phyloP scores from a whole-genome alignment of 2,329 filamentous ascomycete genomes.

The Nemania sp. region DNA sequence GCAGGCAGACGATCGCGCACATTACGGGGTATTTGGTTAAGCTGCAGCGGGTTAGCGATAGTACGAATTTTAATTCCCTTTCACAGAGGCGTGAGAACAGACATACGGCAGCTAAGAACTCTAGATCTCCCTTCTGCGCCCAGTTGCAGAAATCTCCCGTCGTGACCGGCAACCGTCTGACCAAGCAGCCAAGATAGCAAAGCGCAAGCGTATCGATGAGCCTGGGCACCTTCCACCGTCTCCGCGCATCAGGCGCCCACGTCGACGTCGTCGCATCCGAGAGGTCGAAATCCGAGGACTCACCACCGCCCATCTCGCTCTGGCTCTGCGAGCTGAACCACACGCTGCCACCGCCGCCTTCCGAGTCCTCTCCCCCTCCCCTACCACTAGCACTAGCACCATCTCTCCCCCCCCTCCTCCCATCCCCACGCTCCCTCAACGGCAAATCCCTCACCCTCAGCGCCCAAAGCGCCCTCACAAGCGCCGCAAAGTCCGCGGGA shows the following conservation, averaged over 20 bases:
- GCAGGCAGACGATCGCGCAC: constrained; percentile 75
- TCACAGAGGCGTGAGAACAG: neutral
- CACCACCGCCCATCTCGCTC: constrained; percentile 45
- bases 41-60: constrained; percentile 54
- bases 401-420: constrained; percentile 45
- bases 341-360: constrained; percentile 54
- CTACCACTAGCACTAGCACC: neutral
- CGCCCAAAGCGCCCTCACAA: constrained; percentile 88
- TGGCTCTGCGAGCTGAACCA: constrained; percentile 71
- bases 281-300: constrained; percentile 44
- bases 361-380: constrained; percentile 23
- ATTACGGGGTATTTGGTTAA: constrained; percentile 69
- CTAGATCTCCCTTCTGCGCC: constrained; percentile 74
- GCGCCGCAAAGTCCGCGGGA: constrained; percentile 78
- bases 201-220: constrained; percentile 80
- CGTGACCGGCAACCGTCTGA: constrained; percentile 81
- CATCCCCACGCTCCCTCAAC: constrained; percentile 56
- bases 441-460: constrained; percentile 71
- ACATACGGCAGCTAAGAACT: constrained; percentile 76
- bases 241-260: constrained; percentile 59
- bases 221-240: constrained; percentile 69
- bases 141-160: constrained; percentile 79
- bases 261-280: constrained; percentile 52
- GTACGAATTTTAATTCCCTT: constrained; percentile 6
- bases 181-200: constrained; percentile 81